Evolutionary conservation across 2,329 filamentous ascomycete genomes (phyloP), one percentile per base, ranked within the genome.

Genomic region (Trichoderma sp.): DNA sequence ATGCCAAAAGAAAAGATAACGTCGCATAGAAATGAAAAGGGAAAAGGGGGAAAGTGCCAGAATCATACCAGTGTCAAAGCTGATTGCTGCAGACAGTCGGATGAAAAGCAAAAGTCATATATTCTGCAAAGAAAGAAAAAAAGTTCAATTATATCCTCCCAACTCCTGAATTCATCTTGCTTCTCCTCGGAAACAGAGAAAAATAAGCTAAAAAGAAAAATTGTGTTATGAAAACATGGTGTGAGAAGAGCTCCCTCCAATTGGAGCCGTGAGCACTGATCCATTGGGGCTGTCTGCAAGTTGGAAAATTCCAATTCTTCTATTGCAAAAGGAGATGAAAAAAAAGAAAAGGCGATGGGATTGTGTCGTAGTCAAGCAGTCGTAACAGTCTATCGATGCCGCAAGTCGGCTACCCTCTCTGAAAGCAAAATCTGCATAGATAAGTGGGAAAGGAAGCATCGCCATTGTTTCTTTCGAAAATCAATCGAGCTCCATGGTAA

Each of bases 401-500:
- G 43, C 26, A 54, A 16, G 52, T 66, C 39, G 55, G 39, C 56
- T 54, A 34, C 10, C 55, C 61, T 39, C 24, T 21, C 30, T 49
- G 30, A 59, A n/a, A 43, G 39, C 39, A 37, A 51, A 37, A 37
- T 37, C n/a, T 24, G 52, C 21, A 43, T 46, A 32, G 39, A 56
- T 26, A 52, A 21, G 14, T 49, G 28, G 26, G 32, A 43, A 43
- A 52, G 21, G 24, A 14, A 39, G 30, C n/a, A 52, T 56, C 10
- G 30, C n/a, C 7, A 32, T 28, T 18, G 26, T 21, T 56, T 59
- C 10, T 3, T 59, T 21, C 32, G 32, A 14, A 30, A 21, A 49
- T 69, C 74, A 81, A 65, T 82, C 81, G 26, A 82, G 74, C 30
- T 82, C 81, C 81, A 82, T 82, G 11, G 75, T 70, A 49, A 76